Conservation (phyloP, 805 yeast genomes). For the Wickerhamiella galacta region DNA sequence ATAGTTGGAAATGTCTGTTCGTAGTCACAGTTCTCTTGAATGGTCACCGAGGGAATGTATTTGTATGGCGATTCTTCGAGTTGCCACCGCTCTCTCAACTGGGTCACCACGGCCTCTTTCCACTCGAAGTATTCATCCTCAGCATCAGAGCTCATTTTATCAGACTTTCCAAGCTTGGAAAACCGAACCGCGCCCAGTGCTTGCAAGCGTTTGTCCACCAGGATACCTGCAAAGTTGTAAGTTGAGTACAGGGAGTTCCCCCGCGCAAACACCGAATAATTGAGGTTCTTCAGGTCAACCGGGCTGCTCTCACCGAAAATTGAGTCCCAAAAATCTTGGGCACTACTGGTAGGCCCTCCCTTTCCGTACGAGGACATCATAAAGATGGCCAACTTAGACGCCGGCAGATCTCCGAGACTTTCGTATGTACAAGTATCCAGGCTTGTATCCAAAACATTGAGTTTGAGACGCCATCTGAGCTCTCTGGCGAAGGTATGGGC, state of each 20-base stretch:
- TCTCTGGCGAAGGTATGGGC: slow-evolving; percentile 68
- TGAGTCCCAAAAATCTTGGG: slow-evolving; percentile 23
- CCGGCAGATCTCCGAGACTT: slow-evolving; percentile 37
- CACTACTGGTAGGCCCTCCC: slow-evolving; percentile 78
- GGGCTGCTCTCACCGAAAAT: slow-evolving; percentile 28
- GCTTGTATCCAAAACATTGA: slow-evolving; percentile 53
- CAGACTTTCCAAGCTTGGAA: slow-evolving; percentile 58
- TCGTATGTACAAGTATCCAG: slow-evolving; percentile 58
- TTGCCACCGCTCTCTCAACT: slow-evolving; percentile 37
- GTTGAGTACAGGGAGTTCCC: slow-evolving; percentile 71
- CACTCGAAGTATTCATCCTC: slow-evolving; percentile 72
- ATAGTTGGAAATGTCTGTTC: background rate
- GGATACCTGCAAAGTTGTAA: slow-evolving; percentile 52
- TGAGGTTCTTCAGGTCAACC: slow-evolving; percentile 27
- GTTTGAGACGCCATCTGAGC: slow-evolving; percentile 49
- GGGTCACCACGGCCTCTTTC: slow-evolving; percentile 52
- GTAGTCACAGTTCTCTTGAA: slow-evolving; percentile 26
- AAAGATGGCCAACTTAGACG: slow-evolving; percentile 36
- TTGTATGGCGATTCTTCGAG: slow-evolving; percentile 49
- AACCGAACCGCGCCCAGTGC: slow-evolving; percentile 45
- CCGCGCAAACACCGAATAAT: slow-evolving; percentile 52
- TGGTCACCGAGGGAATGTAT: slow-evolving; percentile 43
- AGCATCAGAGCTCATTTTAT: slow-evolving; percentile 60
- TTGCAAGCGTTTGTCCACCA: slow-evolving; percentile 28
- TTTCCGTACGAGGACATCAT: slow-evolving; percentile 73